Base-by-base conservation (phyloP, 1,139 yeast genomes). In the Waltiozyma sp. region DNA sequence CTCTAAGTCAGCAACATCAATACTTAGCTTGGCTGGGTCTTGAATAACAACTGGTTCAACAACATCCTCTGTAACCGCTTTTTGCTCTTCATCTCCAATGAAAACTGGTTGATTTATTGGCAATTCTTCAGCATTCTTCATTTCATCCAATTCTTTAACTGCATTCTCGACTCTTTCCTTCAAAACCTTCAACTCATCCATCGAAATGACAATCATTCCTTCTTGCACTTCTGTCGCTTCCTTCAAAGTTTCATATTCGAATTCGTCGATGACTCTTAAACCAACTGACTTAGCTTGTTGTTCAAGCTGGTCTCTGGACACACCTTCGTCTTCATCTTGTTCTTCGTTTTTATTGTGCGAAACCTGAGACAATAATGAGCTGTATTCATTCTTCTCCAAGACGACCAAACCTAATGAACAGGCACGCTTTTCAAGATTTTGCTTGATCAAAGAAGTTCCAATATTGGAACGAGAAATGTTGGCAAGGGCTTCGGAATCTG, bases 361-460 rank as follows among this genome's bases (percentile, higher is more conserved):
- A 8, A 21, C 23, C 4, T 21, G 23, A 7, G 38, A 13, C 2
- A 26, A 19, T 14, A 50, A 37, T 21, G 43, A 23, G 2, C 43
- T 44, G 18, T 44, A 50, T 8, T 48, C 51, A 21, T 43, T 19
- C 19, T 50, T 40, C 9, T 47, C 48, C 16, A 51, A 9, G 10
- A 51, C 52, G 33, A 50, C 42, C 16, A 52, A 38, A 8, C 52
- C 51, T 3, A 49, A 18, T 2, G 40, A 45, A 3, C 41, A 15
- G 8, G 58, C 51, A 36, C 39, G 41, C 21, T 31, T 39, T 2
- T 33, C 3, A 3, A 46, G n/a, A 4, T 39, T 28, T 10, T 42
- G 37, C 19, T 40, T 37, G 4, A 19, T 18, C 11, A 10, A 15
- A n/a, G 23, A 6, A 36, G 16, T 36, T 6, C 9, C 26, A 14